A percentile compares a stretch with the other conserved stretches of the same genome.
These are phyloP conservation scores for Apiotrichum gracile DNA, from an alignment of 1,284 basidiomycete species.

Conservation along the genomic window DNA sequence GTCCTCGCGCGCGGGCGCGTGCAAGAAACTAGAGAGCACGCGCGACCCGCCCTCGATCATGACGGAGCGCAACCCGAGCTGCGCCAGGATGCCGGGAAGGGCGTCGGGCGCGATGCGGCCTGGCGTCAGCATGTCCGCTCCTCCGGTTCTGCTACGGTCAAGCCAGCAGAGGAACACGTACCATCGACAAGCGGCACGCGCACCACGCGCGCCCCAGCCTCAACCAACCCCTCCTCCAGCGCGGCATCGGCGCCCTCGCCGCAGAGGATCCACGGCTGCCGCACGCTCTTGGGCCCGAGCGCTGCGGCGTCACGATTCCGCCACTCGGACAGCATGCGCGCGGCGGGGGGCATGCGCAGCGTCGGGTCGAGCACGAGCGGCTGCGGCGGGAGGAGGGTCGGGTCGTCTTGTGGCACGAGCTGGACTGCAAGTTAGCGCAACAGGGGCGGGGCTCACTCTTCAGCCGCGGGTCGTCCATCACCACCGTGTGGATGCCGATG, in stretches of 20 bases:
- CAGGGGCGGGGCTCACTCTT: slow-evolving; percentile 60
- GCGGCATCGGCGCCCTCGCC: slow-evolving; percentile 27
- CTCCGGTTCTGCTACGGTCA: no score
- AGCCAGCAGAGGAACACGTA: slow-evolving; percentile 33
- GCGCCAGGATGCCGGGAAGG: slow-evolving; percentile 55
- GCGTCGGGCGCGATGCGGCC: slow-evolving; percentile 52
- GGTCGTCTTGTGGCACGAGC: slow-evolving; percentile 25
- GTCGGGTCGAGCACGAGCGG: slow-evolving; percentile 78
- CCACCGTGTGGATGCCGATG: slow-evolving; percentile 80
- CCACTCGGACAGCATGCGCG: slow-evolving; percentile 59
- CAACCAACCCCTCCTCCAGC: slow-evolving; percentile 28
- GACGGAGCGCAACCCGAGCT: slow-evolving; percentile 60
- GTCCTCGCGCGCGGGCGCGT: slow-evolving; percentile 26
- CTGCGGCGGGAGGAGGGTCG: slow-evolving; percentile 53
- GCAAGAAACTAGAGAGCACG: slow-evolving; percentile 73
- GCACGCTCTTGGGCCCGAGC: slow-evolving; percentile 53
- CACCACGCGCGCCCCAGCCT: slow-evolving; percentile 41
- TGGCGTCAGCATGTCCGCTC: slow-evolving; percentile 28
- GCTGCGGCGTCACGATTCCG: slow-evolving; percentile 1
- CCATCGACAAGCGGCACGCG: slow-evolving; percentile 43
- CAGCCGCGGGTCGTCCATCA: slow-evolving; percentile 88
- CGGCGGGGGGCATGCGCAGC: slow-evolving; percentile 61
- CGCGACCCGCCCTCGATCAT: slow-evolving; percentile 95
- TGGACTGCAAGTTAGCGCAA: slow-evolving; percentile 20
- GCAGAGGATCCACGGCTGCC: slow-evolving; percentile 70